phyloP scores from a whole-genome alignment of 164 flowering plant genomes.

The Kalanchoe fedtschenkoi region DNA sequence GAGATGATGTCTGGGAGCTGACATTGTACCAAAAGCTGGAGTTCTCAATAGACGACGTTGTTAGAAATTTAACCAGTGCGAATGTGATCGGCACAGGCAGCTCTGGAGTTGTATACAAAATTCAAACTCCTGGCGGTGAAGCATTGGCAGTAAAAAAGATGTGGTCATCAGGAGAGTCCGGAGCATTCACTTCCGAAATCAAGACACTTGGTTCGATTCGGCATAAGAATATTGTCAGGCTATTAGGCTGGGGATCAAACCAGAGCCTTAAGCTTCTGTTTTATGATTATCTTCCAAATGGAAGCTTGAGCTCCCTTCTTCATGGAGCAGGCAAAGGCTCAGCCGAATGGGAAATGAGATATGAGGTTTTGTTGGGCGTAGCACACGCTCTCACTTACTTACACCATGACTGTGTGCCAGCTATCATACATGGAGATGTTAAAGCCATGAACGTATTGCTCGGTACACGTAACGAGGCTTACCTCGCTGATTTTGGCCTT shows the following conservation, averaged over 20 bases:
- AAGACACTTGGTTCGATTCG: constrained; percentile 72
- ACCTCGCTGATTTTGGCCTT: constrained; percentile 85
- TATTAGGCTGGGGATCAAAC: constrained; percentile 73
- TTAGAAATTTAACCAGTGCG: constrained; percentile 42
- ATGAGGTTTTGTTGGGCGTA: constrained; percentile 57
- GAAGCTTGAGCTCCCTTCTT: constrained; percentile 77
- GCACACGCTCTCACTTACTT: constrained; percentile 86
- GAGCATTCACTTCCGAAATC: constrained; percentile 73
- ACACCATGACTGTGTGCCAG: constrained; percentile 95
- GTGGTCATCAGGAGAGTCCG: constrained; percentile 72
- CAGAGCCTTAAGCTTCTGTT: constrained; percentile 53
- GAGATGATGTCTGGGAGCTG: constrained; percentile 59
- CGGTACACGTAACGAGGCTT: constrained; percentile 56
- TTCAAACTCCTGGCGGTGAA: constrained; percentile 45
- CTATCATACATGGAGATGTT: constrained; percentile 88
- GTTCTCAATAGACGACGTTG: constrained; percentile 57
- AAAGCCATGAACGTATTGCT: constrained; percentile 86
- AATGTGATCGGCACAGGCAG: constrained; percentile 89
- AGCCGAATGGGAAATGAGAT: constrained; percentile 80
- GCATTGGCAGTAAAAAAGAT: constrained; percentile 85
- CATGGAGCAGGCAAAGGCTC: constrained; percentile 61
- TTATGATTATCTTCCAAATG: constrained; percentile 80
- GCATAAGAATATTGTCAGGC: constrained; percentile 77
- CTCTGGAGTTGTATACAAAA: constrained; percentile 91
- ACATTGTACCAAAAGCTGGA: constrained; percentile 84